Evolutionary conservation across 2,329 filamentous ascomycete species (phyloP), one percentile per base, ranked within the genome.

Genomic region (Cladophialophora exuberans): DNA sequence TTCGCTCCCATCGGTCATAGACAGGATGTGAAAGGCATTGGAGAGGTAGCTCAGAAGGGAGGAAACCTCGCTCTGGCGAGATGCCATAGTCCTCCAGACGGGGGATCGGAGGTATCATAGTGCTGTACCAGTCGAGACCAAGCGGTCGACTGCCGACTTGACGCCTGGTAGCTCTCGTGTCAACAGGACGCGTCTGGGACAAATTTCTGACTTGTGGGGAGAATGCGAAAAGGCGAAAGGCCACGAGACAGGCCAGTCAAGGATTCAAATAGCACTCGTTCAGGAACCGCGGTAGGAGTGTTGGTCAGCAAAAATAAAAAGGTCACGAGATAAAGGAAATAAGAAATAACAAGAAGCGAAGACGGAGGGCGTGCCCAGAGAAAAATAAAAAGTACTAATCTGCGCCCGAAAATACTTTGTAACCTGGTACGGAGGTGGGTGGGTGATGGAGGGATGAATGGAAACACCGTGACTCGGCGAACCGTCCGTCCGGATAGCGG

Each of bases 1-100:
- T 82, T 41, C 87, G 83, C 75, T 99, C 94, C 94, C 94, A 99
- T 69, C 90, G 90, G 72, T 89, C 86, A 74, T 97, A 99, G 77
- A 97, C 97, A 2, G 88, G 83, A 68, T 97, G 89, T 7, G 91
- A 88, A 11, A 99, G 84, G 52, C 83, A 78, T 59, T 89, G 85
- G 60, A 97, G 79, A 36, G 94, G 94, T 30, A 88, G 76, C 61
- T 90, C 85, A 59, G 88, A 79, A 1, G 94, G 91, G 50, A 99
- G 83, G 76, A 99, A 99, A 67, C 94, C 94, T 74, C 90, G 84
- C 54, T 84, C 66, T 9, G 73, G 67, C 22, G 76, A 76, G 50
- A 79, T 70, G 73, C 88, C 89, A 75, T 95, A 96, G 72, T 95
- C 87, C 70, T 83, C 80, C 54, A 89, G 80, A 42, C 65, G 66